phyloP scores from a whole-genome alignment of 2,329 filamentous ascomycete species.

The Cladosporium sp. region DNA sequence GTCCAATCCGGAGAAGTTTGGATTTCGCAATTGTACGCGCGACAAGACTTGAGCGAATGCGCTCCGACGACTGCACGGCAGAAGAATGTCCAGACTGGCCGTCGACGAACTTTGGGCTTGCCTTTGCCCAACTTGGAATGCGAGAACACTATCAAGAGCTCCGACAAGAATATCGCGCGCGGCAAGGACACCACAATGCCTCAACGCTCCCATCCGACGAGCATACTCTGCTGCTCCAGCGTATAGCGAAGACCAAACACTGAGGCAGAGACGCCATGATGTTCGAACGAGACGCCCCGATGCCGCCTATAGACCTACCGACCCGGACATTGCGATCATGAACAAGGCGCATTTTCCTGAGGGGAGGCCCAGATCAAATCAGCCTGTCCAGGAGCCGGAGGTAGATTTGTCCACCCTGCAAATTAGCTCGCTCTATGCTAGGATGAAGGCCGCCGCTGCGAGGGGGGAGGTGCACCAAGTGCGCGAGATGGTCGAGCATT shows the following conservation, averaged over 20 bases:
- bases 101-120: constrained; percentile 10
- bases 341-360: neutral
- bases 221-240: constrained; percentile 2
- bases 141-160: constrained; percentile 1
- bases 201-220: neutral
- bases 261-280: neutral
- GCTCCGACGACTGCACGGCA: neutral
- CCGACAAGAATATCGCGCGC: neutral
- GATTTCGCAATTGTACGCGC: neutral
- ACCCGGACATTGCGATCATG: neutral
- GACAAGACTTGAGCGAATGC: neutral
- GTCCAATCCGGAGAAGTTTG: too few relatives aligned
- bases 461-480: constrained; percentile 38
- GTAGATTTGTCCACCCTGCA: neutral
- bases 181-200: constrained; percentile 4
- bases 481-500: constrained; percentile 50
- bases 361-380: neutral
- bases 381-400: neutral
- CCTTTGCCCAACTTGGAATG: constrained; percentile 8
- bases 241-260: neutral
- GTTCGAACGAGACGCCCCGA: neutral
- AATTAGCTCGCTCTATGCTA: constrained; percentile 44
- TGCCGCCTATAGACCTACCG: constrained; percentile 3
- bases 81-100: constrained; percentile 7
- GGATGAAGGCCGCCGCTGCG: constrained; percentile 40